Evolutionary conservation across 805 yeast species (phyloP).

Genomic region (Schwanniomyces vanrijiae): DNA sequence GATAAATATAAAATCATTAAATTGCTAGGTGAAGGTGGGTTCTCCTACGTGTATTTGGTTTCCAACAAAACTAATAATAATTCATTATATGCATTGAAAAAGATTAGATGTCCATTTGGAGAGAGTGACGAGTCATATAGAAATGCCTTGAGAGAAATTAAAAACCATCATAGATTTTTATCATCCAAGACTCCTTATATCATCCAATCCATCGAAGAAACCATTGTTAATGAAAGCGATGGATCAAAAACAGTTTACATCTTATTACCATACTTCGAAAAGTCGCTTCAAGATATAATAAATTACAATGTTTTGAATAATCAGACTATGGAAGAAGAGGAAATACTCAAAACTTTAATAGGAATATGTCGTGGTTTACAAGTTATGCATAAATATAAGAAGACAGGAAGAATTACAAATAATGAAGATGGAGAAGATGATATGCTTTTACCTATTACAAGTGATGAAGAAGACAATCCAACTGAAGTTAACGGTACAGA

Average conservation of each 20-base stretch:
- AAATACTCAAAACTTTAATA: conserved; percentile 58
- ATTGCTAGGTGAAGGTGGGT: conserved; percentile 89
- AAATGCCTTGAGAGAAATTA: conserved; percentile 75
- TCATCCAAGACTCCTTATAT: conserved; percentile 60
- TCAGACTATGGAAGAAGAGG: conserved; percentile 55
- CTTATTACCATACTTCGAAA: conserved; percentile 72
- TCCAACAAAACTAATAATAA: conserved; percentile 45
- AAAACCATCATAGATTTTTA: conserved; percentile 66
- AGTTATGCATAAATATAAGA: conserved; percentile 67
- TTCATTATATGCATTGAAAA: conserved; percentile 69
- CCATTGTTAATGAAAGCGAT: conserved; percentile 68
- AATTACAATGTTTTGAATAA: conserved; percentile 60
- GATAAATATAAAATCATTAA: conserved; percentile 60
- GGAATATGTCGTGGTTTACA: conserved; percentile 76
- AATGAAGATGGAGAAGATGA: conserved; percentile 29
- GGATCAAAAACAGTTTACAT: conserved; percentile 80
- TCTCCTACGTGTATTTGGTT: conserved; percentile 82
- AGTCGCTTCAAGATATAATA: conserved; percentile 78
- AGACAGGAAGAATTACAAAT: conserved; percentile 10
- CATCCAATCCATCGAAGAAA: conserved; percentile 67
- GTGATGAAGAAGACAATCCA: conserved; percentile 27
- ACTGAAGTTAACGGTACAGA: conserved; percentile 38
- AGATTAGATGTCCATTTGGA: conserved; percentile 86
- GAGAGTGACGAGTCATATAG: conserved; percentile 60
- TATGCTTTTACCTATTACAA: conserved; percentile 16